Evolutionary conservation across 441 rosid genomes (phyloP).

Genomic region (Gossypium gossypioides): DNA sequence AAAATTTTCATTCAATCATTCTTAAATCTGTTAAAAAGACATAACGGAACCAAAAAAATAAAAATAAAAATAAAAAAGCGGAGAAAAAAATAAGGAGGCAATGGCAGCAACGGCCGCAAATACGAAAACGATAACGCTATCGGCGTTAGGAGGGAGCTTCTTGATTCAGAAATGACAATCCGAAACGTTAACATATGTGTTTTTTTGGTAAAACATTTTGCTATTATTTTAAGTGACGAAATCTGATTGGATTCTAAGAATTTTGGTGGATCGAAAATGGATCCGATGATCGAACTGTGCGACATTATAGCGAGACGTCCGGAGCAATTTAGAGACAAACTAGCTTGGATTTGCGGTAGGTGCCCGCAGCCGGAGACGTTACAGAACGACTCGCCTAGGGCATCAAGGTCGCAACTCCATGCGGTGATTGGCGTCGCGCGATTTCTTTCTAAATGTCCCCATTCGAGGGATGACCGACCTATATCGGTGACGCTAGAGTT

Average conservation of each 20-base stretch:
- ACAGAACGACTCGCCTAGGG: constrained; percentile 55
- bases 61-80: neutral
- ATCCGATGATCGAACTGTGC: constrained; percentile 73
- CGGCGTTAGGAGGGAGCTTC: neutral
- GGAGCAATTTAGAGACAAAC: constrained; percentile 57
- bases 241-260: neutral
- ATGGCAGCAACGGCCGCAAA: constrained; percentile 3
- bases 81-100: neutral
- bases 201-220: neutral
- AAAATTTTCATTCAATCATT: neutral
- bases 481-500: constrained; percentile 53
- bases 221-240: neutral
- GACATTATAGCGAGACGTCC: constrained; percentile 69
- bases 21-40: neutral
- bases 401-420: constrained; percentile 76
- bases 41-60: neutral
- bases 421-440: constrained; percentile 69
- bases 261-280: constrained; percentile 34
- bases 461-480: constrained; percentile 45
- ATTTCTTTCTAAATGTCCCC: constrained; percentile 51
- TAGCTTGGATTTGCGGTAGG: constrained; percentile 81
- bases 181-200: neutral
- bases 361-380: constrained; percentile 71
- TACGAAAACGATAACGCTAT: neutral
- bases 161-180: neutral